Conservation (phyloP, 176 grass and related monocot species). For the Oryza coarctata region DNA sequence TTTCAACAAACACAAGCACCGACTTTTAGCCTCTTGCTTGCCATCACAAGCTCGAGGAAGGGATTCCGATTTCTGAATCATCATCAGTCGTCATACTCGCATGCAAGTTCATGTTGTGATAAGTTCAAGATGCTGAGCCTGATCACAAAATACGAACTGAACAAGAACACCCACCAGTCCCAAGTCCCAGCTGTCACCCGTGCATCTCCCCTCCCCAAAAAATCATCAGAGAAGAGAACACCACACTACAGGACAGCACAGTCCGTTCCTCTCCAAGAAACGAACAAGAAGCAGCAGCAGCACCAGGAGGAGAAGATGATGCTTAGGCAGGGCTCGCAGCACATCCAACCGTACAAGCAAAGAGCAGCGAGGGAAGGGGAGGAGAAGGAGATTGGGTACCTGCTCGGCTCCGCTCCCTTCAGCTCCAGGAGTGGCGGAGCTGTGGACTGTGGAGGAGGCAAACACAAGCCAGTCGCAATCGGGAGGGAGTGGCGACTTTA, state of each 20-base stretch:
- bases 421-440: neutral
- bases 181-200: neutral
- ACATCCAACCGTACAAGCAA: neutral
- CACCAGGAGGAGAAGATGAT: neutral
- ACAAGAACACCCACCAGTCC: neutral
- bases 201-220: neutral
- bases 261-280: neutral
- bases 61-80: neutral
- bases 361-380: neutral
- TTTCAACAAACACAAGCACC: conserved; percentile 1
- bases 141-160: neutral
- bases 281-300: neutral
- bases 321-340: neutral
- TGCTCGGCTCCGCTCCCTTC: neutral
- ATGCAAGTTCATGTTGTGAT: neutral
- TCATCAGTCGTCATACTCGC: neutral
- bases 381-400: neutral
- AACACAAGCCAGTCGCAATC: neutral
- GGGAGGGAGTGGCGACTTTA: neutral
- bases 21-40: neutral
- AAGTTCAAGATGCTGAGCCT: neutral
- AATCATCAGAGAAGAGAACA: neutral
- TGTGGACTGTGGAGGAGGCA: neutral
- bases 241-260: neutral
- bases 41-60: neutral